Conservation (phyloP, 805 yeast species). For the Maudiozyma serrabonitensis region DNA sequence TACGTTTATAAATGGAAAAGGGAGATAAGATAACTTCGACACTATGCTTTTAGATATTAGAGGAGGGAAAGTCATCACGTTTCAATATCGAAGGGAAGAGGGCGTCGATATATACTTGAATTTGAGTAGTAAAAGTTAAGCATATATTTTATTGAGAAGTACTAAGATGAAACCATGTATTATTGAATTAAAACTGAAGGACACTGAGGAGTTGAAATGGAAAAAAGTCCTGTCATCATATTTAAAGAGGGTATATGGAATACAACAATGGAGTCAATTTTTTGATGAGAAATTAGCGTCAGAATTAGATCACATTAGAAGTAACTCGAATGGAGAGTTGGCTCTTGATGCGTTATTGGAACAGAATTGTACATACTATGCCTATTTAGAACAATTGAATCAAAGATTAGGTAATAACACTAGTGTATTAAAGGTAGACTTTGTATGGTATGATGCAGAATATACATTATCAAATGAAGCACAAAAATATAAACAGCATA, state of each 20-base stretch:
- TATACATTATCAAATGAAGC: conserved; percentile 25
- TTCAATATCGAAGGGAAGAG: no score
- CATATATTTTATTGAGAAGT: no score
- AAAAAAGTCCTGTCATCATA: conserved; percentile 23
- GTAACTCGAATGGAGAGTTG: conserved; percentile 26
- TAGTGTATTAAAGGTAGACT: conserved; percentile 47
- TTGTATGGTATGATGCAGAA: conserved; percentile 78
- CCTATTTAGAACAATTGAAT: conserved; percentile 72
- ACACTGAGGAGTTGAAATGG: conserved; percentile 26
- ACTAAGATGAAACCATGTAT: conserved; percentile 20
- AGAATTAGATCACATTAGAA: conserved; percentile 23
- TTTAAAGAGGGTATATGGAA: conserved; percentile 24
- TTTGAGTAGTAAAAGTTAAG: no score
- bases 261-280: conserved; percentile 24
- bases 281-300: conserved; percentile 21
- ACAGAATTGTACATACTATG: conserved; percentile 53
- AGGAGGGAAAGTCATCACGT: no score
- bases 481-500: conserved; percentile 52
- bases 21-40: no score
- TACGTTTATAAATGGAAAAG: no score
- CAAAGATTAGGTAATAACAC: conserved; percentile 60
- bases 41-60: no score
- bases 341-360: conserved; percentile 25
- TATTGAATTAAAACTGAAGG: conserved; percentile 19
- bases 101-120: no score